Evolutionary conservation across 208 protist species (phyloP), one percentile per base, ranked within the genome.

Genomic region (Trypanosoma brucei): DNA sequence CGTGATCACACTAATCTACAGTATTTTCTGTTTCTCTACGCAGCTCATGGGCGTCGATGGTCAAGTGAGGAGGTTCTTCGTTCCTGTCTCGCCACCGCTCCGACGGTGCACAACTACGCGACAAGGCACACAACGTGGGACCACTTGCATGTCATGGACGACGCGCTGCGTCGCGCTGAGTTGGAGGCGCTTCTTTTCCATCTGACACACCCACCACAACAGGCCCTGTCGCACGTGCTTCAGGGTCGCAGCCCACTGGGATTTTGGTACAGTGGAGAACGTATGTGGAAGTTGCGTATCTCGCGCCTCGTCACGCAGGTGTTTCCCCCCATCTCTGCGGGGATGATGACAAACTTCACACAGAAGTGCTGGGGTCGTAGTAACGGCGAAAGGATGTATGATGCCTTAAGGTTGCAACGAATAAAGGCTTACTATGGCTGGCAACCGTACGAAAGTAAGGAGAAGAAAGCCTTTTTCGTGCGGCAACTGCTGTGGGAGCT

Each of bases 321-420:
- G 22, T 91, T 87, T 48, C 88, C 88, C 0, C 80, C 88, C 13
- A 65, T 79, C 34, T 81, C 83, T 38, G 84, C 85, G 8, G 88
- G 88, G 7, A 81, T 95, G 56, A 88, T 92, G 81, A 92, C 88
- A n/a, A 92, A 88, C 79, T 92, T 95, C 50, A 95, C 88, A 30
- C 88, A 95, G 67, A 95, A 95, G 73, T 95, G 88, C 63, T 95
- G 88, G 86, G 86, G 88, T 0, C 73, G 88, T 7, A 74, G 70
- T 33, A 95, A 95, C 50, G 84, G 84, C 6, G 88, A 95, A 63
- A 71, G 88, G 36, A 84, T 92, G 61, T 95, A 95, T 65, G 88
- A 95, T 56, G 88, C 88, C 0, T 64, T 95, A n/a, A 73, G 71
- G 3, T 60, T 95, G 52, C 75, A 81, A 37, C 72, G 70, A 31